Percentiles rank a stretch among this genome's conserved stretches.
phyloP scores from a whole-genome alignment of 345 rosid genomes.

The Kernera saxatilis region DNA sequence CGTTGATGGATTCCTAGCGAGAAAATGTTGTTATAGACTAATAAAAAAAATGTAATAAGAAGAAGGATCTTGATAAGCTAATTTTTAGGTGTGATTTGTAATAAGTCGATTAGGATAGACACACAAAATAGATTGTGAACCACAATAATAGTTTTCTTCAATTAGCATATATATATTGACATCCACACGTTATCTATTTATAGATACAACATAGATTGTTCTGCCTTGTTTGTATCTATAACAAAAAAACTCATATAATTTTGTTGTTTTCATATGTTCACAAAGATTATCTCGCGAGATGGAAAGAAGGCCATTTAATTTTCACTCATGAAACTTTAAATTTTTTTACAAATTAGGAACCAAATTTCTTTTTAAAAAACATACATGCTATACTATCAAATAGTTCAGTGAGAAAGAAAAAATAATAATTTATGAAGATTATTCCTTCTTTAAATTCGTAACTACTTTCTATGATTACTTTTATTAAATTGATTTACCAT shows the following conservation, averaged over 20 bases:
- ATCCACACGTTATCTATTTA: not conserved
- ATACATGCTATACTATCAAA: not conserved
- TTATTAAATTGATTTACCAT: not conserved
- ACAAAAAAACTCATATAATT: not conserved
- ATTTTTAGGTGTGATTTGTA: conserved; percentile 14
- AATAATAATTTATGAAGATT: too few species aligned
- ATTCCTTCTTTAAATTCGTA: not conserved
- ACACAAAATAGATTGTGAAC: conserved; percentile 18
- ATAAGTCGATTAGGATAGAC: conserved; percentile 31
- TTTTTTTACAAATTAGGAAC: not conserved
- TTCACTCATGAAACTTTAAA: not conserved
- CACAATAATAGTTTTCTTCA: not conserved
- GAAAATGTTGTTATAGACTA: conserved; percentile 3
- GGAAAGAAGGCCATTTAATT: not conserved
- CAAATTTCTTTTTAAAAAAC: not conserved
- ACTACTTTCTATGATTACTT: not conserved
- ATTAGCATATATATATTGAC: not conserved
- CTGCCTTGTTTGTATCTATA: conserved; percentile 1
- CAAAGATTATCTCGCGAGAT: not conserved
- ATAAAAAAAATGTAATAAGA: not conserved
- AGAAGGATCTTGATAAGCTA: not conserved
- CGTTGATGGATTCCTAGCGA: not conserved
- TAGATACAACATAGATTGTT: not conserved
- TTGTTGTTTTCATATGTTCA: not conserved
- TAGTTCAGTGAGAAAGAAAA: not conserved